Percentiles rank a stretch among this genome's conserved stretches.
These are phyloP conservation scores for Bolboschoenoplectus hybrid DNA, from an alignment of 202 grass and related monocot genomes.

Conservation along the genomic window DNA sequence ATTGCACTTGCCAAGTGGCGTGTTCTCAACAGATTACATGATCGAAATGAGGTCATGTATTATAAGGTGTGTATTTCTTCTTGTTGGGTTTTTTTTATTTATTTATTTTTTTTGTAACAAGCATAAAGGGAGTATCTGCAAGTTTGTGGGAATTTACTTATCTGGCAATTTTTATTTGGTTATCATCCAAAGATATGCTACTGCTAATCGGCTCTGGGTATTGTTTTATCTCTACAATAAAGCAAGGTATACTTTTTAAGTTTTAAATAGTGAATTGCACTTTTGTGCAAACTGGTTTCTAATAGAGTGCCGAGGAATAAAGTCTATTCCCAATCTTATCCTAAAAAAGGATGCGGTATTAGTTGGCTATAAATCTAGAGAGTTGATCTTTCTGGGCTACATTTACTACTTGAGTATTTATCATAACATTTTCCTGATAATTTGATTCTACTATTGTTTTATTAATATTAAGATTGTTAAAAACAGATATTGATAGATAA, in stretches of 20 bases:
- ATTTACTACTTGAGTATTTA: slow-evolving; percentile 26
- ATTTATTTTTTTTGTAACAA: background rate
- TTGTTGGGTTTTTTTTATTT: background rate
- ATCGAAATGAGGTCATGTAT: slow-evolving; percentile 99
- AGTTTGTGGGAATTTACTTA: slow-evolving; percentile 10
- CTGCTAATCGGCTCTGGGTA: background rate
- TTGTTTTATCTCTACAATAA: slow-evolving; percentile 15
- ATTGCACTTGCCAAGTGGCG: slow-evolving; percentile 94
- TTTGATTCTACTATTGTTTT: slow-evolving; percentile 38
- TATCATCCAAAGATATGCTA: background rate
- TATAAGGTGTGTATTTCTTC: slow-evolving; percentile 65
- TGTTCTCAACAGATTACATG: slow-evolving; percentile 89
- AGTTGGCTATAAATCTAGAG: background rate
- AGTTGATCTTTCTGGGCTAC: background rate
- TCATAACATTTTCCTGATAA: slow-evolving; percentile 36
- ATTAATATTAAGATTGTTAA: slow-evolving; percentile 1
- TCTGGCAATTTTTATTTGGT: slow-evolving; percentile 1
- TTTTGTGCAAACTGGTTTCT: slow-evolving; percentile 4
- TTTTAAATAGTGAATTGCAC: background rate
- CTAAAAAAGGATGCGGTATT: background rate
- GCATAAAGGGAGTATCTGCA: background rate
- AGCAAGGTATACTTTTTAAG: background rate
- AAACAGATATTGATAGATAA: slow-evolving; percentile 87
- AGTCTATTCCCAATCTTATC: slow-evolving; percentile 14
- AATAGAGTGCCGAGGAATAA: background rate